Evolutionary conservation across 768 basidiomycete species (phyloP).

Genomic region (Hygrophoropsis aurantiaca): DNA sequence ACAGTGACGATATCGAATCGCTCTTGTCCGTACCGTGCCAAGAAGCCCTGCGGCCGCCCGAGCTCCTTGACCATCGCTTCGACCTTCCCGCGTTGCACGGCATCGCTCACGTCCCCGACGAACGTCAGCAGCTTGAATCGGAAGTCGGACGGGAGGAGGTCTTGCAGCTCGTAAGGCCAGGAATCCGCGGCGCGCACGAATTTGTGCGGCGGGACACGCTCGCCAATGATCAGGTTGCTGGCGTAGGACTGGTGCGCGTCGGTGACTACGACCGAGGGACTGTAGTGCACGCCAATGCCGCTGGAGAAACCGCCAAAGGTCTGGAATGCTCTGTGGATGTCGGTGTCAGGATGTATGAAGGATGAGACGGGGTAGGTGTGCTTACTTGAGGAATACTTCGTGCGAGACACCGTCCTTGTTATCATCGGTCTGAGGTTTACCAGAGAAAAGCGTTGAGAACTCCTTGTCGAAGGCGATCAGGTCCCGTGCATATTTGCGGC

Average conservation of each 20-base stretch:
- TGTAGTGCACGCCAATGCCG: slow-evolving; percentile 52
- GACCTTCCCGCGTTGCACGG: slow-evolving; percentile 21
- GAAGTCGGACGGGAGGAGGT: slow-evolving; percentile 45
- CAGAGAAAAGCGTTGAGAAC: slow-evolving; percentile 52
- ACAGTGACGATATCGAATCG: slow-evolving; percentile 32
- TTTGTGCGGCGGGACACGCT: slow-evolving; percentile 48
- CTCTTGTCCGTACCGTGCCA: slow-evolving; percentile 24
- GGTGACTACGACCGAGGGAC: slow-evolving; percentile 37
- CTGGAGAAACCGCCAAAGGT: slow-evolving; percentile 46
- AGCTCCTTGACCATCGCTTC: slow-evolving; percentile 27
- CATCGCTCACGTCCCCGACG: slow-evolving; percentile 33
- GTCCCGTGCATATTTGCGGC: slow-evolving; percentile 53
- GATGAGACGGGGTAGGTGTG: not conserved
- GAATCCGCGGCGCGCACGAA: slow-evolving; percentile 48
- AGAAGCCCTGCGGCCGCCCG: slow-evolving; percentile 21
- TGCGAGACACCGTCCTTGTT: slow-evolving; percentile 38
- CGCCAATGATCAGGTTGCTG: slow-evolving; percentile 42
- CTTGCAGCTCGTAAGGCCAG: slow-evolving; percentile 48
- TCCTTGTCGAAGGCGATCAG: slow-evolving; percentile 52
- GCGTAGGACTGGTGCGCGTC: slow-evolving; percentile 37
- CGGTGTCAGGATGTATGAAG: not conserved
- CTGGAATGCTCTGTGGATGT: slow-evolving; percentile 47
- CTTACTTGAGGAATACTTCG: slow-evolving; percentile 45
- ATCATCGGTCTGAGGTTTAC: slow-evolving; percentile 43
- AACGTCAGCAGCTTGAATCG: slow-evolving; percentile 52